These are phyloP conservation scores for Colletotrichum falcatum DNA, from an alignment of 2,329 filamentous ascomycete genomes.

Conservation along the genomic window DNA sequence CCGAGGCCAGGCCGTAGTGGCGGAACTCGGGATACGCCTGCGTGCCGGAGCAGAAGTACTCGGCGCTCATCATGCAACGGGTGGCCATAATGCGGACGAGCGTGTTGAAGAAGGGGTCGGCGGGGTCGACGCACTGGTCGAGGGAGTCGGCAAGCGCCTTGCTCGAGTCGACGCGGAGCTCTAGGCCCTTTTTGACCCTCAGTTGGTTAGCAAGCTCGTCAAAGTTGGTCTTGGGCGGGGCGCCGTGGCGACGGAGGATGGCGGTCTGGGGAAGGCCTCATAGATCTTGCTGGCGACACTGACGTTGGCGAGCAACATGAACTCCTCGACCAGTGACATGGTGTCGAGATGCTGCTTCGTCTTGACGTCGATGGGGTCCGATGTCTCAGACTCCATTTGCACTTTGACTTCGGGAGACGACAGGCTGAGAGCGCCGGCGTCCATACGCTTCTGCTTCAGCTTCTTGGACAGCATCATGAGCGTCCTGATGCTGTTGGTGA, in stretches of 20 bases:
- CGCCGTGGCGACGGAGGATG: constrained; percentile 89
- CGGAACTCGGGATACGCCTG: constrained; percentile 94
- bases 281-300: constrained; percentile 93
- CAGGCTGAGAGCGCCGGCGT: constrained; percentile 92
- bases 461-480: constrained; percentile 92
- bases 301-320: constrained; percentile 98
- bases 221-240: constrained; percentile 95
- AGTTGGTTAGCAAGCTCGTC: constrained; percentile 94
- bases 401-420: constrained; percentile 98
- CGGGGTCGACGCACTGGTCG: constrained; percentile 82
- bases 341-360: constrained; percentile 95
- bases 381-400: constrained; percentile 94
- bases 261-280: constrained; percentile 95
- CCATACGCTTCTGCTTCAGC: constrained; percentile 94
- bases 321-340: constrained; percentile 97
- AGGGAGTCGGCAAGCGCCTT: constrained; percentile 94
- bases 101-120: constrained; percentile 97
- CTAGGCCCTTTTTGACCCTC: constrained; percentile 84
- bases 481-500: constrained; percentile 89
- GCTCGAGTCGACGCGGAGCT: constrained; percentile 86
- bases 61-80: constrained; percentile 98
- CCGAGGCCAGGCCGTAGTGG: constrained; percentile 94
- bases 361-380: constrained; percentile 95
- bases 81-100: constrained; percentile 97
- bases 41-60: constrained; percentile 96